phyloP scores from a whole-genome alignment of 352 stramenopile genomes.

The Phytophthora europaea region DNA sequence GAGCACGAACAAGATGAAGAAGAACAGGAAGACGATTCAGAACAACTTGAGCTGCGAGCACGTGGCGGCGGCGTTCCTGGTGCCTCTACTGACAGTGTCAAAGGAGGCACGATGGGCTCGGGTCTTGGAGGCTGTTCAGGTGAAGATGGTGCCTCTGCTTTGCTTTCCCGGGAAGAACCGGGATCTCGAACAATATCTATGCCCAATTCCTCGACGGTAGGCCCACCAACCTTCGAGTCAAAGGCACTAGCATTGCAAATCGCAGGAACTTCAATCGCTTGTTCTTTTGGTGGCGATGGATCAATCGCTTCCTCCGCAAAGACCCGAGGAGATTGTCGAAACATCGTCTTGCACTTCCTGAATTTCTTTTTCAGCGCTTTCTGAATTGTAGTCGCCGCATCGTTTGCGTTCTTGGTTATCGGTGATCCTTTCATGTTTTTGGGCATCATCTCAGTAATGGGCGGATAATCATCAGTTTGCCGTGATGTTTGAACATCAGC shows the following conservation, averaged over 20 bases:
- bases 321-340: constrained; percentile 57
- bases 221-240: not conserved
- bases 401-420: constrained; percentile 21
- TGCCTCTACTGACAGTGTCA: constrained; percentile 11
- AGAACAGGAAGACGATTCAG: constrained; percentile 14
- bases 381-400: constrained; percentile 54
- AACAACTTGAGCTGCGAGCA: constrained; percentile 3
- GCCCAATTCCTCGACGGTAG: not conserved
- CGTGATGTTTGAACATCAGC: not conserved
- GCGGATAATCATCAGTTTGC: not conserved
- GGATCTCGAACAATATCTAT: not conserved
- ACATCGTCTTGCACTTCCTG: constrained; percentile 49
- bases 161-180: not conserved
- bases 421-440: constrained; percentile 24
- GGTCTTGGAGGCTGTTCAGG: not conserved
- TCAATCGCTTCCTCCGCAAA: constrained; percentile 41
- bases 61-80: constrained; percentile 10
- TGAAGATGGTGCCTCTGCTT: not conserved
- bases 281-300: not conserved
- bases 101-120: constrained; percentile 24
- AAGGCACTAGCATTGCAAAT: not conserved
- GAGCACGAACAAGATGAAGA: constrained; percentile 21
- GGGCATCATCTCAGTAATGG: constrained; percentile 9
- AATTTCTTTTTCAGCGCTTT: constrained; percentile 58
- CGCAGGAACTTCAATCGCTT: not conserved